Conservation (phyloP, 1,284 basidiomycete species). For the Tilletia walkeri region DNA sequence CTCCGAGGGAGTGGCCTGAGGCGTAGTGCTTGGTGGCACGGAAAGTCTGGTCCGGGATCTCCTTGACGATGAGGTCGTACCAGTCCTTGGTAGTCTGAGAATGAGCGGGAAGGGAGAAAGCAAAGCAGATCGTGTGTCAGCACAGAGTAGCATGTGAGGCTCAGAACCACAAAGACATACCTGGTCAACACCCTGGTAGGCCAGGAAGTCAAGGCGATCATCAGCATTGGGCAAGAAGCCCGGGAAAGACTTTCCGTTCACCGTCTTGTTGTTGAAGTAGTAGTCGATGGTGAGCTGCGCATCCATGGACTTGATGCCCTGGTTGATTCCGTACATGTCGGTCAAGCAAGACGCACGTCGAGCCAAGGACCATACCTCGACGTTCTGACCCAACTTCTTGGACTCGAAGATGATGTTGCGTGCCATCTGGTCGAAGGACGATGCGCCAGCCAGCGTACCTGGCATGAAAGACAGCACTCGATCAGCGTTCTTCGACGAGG, state of each 20-base stretch:
- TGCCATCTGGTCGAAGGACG: conserved; percentile 20
- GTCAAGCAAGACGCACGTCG: conserved; percentile 20
- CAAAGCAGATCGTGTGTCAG: too few relatives aligned
- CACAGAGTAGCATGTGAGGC: too few relatives aligned
- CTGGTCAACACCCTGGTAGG: conserved; percentile 21
- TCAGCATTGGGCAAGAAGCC: conserved; percentile 19
- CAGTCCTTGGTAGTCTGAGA: conserved; percentile 17
- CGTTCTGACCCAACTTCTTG: conserved; percentile 13
- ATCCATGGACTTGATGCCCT: conserved; percentile 10
- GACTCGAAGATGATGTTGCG: conserved; percentile 21
- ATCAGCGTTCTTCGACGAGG: conserved; percentile 16
- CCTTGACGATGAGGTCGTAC: conserved; percentile 20
- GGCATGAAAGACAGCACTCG: conserved; percentile 22
- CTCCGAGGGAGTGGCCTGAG: conserved; percentile 21
- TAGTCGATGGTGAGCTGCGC: conserved; percentile 19
- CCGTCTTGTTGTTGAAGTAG: conserved; percentile 19
- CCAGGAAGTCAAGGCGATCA: conserved; percentile 17
- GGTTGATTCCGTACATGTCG: conserved; percentile 3
- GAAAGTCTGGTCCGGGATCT: conserved; percentile 19
- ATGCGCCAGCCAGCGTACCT: conserved; percentile 19
- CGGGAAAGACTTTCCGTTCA: conserved; percentile 17
- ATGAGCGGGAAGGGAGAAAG: neutral
- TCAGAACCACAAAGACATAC: neutral
- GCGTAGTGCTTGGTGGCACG: conserved; percentile 22
- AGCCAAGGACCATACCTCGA: conserved; percentile 23